Percentiles rank a stretch among this genome's conserved stretches.
phyloP scores from a whole-genome alignment of 495 filamentous ascomycete genomes.

The Neurospora intermedia region DNA sequence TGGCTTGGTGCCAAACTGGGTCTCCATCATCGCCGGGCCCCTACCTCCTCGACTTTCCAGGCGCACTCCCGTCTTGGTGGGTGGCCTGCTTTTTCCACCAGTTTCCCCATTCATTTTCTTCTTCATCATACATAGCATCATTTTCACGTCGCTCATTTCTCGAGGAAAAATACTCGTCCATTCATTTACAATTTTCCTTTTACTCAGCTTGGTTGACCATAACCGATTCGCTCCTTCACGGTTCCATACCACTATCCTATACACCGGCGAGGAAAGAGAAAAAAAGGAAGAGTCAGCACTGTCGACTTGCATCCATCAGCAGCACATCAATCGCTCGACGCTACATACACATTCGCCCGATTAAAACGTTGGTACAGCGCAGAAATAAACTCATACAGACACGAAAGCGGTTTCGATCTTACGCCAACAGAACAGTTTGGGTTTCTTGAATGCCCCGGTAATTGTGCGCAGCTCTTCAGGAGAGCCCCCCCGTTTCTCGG shows the following conservation, averaged over 20 bases:
- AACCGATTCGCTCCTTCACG: conserved; percentile 1
- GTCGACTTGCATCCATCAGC: conserved; percentile 2
- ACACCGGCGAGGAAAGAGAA: neutral
- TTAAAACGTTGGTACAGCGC: neutral
- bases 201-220: conserved; percentile 2
- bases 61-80: neutral
- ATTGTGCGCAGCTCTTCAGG: conserved; percentile 20
- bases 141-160: conserved; percentile 24
- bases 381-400: neutral
- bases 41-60: conserved; percentile 5
- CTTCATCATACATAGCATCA: conserved; percentile 18
- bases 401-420: neutral
- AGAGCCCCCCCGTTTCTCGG: conserved; percentile 16
- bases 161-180: conserved; percentile 21
- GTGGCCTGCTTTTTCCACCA: conserved; percentile 2
- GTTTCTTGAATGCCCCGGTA: conserved; percentile 27
- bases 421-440: neutral
- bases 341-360: conserved; percentile 3
- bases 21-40: neutral
- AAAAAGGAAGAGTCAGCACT: neutral
- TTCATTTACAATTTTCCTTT: conserved; percentile 15
- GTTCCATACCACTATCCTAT: neutral
- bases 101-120: conserved; percentile 8
- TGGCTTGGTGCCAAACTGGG: neutral
- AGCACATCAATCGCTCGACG: conserved; percentile 7